phyloP scores from a whole-genome alignment of 2,329 filamentous ascomycete species.

The Pyrenophora seminiperda region DNA sequence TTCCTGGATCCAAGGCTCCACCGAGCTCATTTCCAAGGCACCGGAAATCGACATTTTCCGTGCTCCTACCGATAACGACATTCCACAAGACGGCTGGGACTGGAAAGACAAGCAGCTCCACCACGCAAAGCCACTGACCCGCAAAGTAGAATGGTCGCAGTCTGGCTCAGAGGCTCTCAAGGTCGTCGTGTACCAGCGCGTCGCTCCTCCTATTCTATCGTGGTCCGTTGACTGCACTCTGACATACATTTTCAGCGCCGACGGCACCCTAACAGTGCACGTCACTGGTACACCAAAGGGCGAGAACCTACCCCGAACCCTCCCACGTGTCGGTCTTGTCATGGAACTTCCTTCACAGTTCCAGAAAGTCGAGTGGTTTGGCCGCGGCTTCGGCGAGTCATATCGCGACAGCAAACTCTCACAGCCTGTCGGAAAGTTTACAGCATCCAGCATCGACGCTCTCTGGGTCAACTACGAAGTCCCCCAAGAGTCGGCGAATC shows the following conservation, averaged over 20 bases:
- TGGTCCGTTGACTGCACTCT: constrained; percentile 56
- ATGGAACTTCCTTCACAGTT: constrained; percentile 57
- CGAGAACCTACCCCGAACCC: constrained; percentile 58
- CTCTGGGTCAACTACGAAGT: constrained; percentile 67
- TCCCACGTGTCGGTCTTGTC: constrained; percentile 68
- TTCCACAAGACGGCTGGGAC: constrained; percentile 59
- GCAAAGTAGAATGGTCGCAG: constrained; percentile 46
- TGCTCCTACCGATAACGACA: constrained; percentile 69
- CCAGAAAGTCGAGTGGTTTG: constrained; percentile 63
- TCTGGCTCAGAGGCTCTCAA: constrained; percentile 32
- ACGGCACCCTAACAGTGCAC: constrained; percentile 55
- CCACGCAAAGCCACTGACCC: constrained; percentile 33
- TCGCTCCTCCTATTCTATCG: constrained; percentile 64
- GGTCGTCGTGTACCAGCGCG: constrained; percentile 54
- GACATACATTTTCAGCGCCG: constrained; percentile 58
- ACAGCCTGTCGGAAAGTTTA: constrained; percentile 59
- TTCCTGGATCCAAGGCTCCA: constrained; percentile 36
- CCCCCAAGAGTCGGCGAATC: constrained; percentile 71
- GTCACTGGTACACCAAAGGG: constrained; percentile 53
- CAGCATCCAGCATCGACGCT: constrained; percentile 51
- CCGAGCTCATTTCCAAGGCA: constrained; percentile 39
- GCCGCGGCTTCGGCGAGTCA: constrained; percentile 67
- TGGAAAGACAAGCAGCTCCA: constrained; percentile 55
- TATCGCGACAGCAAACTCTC: constrained; percentile 70
- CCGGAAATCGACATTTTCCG: constrained; percentile 63